Percentiles rank a stretch among this genome's conserved stretches.
Evolutionary conservation across 257 asterid species (phyloP).

Genomic region (Primulina tabacum): DNA sequence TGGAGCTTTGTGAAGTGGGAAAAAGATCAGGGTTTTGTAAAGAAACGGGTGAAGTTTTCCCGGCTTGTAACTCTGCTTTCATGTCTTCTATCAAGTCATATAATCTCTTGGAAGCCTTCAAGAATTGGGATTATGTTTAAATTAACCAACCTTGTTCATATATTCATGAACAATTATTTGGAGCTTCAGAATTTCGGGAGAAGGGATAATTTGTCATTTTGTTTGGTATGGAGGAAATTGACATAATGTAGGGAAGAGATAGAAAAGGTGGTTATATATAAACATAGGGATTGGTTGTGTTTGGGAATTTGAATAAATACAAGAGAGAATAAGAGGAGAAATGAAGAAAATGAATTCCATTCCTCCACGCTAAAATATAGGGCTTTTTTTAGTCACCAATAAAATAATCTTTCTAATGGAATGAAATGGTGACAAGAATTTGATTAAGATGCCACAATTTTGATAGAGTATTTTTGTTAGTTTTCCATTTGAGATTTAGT

Average conservation of each 20-base stretch:
- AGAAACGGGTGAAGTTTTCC: conserved; percentile 34
- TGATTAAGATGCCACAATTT: conserved; percentile 11
- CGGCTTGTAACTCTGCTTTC: conserved; percentile 49
- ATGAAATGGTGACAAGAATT: conserved; percentile 20
- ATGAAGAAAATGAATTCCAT: conserved; percentile 14
- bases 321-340: not conserved
- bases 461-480: not conserved
- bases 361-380: conserved; percentile 14
- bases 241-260: not conserved
- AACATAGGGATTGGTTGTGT: not conserved
- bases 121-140: not conserved
- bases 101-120: not conserved
- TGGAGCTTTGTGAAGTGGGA: conserved; percentile 35
- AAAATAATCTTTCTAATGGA: conserved; percentile 11
- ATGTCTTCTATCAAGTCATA: conserved; percentile 19
- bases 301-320: not conserved
- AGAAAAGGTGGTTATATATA: not conserved
- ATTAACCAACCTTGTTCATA: not conserved
- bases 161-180: not conserved
- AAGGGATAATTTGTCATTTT: conserved; percentile 8
- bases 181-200: not conserved
- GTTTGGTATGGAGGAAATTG: not conserved
- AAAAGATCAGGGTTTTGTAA: conserved; percentile 40
- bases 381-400: conserved; percentile 26
- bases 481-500: not conserved